Conservation (phyloP, 169 alveolate species). For the Besnoitia besnoiti region DNA sequence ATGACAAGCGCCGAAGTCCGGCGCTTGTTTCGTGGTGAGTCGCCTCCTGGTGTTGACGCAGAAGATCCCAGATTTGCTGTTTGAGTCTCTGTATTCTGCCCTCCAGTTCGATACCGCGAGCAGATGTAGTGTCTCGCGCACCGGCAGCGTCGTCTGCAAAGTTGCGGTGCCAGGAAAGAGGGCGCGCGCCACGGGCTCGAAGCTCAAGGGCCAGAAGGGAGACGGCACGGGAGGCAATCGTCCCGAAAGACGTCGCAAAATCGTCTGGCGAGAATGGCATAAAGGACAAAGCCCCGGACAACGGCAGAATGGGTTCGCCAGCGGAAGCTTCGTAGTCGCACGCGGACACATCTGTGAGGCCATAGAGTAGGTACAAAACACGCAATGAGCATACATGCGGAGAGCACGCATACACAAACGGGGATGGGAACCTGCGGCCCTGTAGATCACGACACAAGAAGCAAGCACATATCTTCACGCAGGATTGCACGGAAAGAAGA, state of each 20-base stretch:
- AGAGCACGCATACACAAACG: too few relatives aligned
- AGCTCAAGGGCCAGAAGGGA: not conserved
- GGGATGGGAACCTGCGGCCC: too few relatives aligned
- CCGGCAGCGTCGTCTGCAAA: not conserved
- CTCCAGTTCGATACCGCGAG: not conserved
- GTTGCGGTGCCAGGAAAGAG: not conserved
- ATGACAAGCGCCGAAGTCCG: not conserved
- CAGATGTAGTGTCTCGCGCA: not conserved
- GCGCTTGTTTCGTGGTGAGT: not conserved
- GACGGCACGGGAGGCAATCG: not conserved
- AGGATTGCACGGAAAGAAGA: too few relatives aligned
- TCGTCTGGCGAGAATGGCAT: not conserved
- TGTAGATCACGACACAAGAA: too few relatives aligned
- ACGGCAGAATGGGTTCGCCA: too few relatives aligned
- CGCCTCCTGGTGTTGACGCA: not conserved
- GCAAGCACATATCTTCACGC: too few relatives aligned
- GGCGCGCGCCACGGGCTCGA: not conserved
- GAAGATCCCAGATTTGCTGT: not conserved
- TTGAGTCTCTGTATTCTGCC: not conserved
- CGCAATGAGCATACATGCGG: too few relatives aligned
- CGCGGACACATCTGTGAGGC: too few relatives aligned
- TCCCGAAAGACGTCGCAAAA: not conserved
- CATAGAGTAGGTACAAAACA: too few relatives aligned
- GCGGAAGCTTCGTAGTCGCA: too few relatives aligned
- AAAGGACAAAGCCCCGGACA: too few relatives aligned